These are phyloP conservation scores for Solanum arcanum DNA, from an alignment of 257 asterid species.

Conservation along the genomic window DNA sequence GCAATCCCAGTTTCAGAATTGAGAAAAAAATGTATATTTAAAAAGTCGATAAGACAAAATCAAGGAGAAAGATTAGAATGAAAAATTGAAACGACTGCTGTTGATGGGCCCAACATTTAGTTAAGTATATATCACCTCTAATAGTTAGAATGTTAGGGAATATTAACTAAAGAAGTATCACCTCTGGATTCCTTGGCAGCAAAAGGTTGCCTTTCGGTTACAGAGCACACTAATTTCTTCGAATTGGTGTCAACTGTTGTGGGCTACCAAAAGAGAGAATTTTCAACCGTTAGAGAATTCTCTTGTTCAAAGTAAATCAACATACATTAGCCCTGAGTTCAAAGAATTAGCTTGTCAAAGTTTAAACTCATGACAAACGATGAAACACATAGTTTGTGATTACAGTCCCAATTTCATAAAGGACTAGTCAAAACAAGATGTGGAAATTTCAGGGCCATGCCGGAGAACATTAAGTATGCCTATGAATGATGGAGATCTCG, in stretches of 20 bases:
- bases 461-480: neutral
- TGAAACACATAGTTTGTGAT: neutral
- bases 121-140: neutral
- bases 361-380: neutral
- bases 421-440: neutral
- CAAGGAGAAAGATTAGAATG: neutral
- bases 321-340: neutral
- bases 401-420: neutral
- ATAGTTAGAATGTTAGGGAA: neutral
- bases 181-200: conserved; percentile 8
- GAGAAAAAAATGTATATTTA: neutral
- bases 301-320: neutral
- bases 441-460: neutral
- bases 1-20: neutral
- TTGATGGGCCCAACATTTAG: neutral
- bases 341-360: neutral
- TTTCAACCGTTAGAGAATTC: conserved; percentile 3
- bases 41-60: neutral
- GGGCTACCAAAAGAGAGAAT: conserved; percentile 22
- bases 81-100: neutral
- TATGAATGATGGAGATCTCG: neutral
- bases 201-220: conserved; percentile 6
- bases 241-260: conserved; percentile 13
- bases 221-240: conserved; percentile 5
- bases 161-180: conserved; percentile 10